Conservation (phyloP, 257 asterid species). For the Craterostigma plantagineum region DNA sequence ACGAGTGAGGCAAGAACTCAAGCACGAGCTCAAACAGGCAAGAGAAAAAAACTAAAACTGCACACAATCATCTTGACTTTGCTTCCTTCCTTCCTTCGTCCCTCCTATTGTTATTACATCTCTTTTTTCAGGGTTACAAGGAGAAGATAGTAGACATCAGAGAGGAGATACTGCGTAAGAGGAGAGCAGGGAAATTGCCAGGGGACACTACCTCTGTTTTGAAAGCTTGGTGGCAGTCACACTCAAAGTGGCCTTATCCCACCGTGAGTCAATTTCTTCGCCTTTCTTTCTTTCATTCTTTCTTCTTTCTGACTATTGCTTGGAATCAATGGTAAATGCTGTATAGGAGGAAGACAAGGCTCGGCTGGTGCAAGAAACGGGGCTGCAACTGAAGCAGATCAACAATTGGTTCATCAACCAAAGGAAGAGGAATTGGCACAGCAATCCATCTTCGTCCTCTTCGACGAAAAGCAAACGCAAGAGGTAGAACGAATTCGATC, state of each 20-base stretch:
- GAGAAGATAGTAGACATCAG: conserved; percentile 45
- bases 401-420: conserved; percentile 69
- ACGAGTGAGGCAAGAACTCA: conserved; percentile 71
- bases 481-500: conserved; percentile 16
- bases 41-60: not conserved
- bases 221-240: conserved; percentile 37
- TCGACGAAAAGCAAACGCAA: conserved; percentile 47
- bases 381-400: conserved; percentile 51
- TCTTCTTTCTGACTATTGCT: no score
- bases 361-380: conserved; percentile 48
- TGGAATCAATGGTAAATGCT: no score
- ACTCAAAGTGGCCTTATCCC: not conserved
- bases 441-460: conserved; percentile 41
- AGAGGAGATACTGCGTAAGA: conserved; percentile 38
- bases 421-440: conserved; percentile 70
- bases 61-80: not conserved
- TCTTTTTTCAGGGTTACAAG: conserved; percentile 27
- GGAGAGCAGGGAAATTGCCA: conserved; percentile 34
- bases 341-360: conserved; percentile 56
- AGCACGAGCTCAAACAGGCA: conserved; percentile 89
- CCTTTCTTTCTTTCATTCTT: not conserved
- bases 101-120: not conserved
- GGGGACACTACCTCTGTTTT: conserved; percentile 35
- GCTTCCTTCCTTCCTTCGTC: no score
- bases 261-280: not conserved